These are phyloP conservation scores for Coemansia brasiliensis DNA, from an alignment of 192 early-diverging fungal species.

Conservation along the genomic window DNA sequence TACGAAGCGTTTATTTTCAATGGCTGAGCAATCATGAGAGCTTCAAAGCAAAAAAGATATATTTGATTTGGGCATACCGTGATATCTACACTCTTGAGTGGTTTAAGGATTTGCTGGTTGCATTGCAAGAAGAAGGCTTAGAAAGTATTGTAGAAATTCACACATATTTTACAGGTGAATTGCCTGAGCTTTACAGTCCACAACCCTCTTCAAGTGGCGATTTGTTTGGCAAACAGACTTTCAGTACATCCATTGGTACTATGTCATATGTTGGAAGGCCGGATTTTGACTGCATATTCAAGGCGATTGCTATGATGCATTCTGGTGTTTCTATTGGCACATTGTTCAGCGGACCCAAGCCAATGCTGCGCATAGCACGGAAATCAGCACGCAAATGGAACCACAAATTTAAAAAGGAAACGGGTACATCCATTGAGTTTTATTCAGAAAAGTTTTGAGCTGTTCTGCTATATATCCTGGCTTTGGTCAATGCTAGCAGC, in stretches of 20 bases:
- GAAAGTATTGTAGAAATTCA: slow-evolving; percentile 66
- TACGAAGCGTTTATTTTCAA: slow-evolving; percentile 74
- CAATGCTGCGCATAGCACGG: slow-evolving; percentile 61
- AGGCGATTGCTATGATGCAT: slow-evolving; percentile 57
- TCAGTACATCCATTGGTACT: slow-evolving; percentile 64
- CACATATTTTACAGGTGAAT: slow-evolving; percentile 68
- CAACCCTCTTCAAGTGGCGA: slow-evolving; percentile 41
- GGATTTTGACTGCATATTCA: slow-evolving; percentile 71
- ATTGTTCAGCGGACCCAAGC: slow-evolving; percentile 83
- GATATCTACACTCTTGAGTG: slow-evolving; percentile 74
- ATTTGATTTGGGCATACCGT: slow-evolving; percentile 79
- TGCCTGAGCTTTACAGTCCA: slow-evolving; percentile 52
- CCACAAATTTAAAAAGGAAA: slow-evolving; percentile 13
- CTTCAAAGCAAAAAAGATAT: slow-evolving; percentile 63
- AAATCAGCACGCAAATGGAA: slow-evolving; percentile 42
- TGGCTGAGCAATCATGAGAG: slow-evolving; percentile 59
- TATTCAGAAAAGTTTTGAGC: slow-evolving; percentile 23
- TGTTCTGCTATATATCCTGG: not conserved
- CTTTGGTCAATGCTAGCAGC: no score
- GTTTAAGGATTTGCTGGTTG: slow-evolving; percentile 75
- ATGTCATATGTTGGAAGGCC: slow-evolving; percentile 76
- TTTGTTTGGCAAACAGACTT: slow-evolving; percentile 58
- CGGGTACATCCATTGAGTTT: slow-evolving; percentile 26
- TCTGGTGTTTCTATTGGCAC: slow-evolving; percentile 73
- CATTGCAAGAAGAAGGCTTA: slow-evolving; percentile 64